phyloP scores from a whole-genome alignment of 75 land plant species.

The Cupressus sempervirens region DNA sequence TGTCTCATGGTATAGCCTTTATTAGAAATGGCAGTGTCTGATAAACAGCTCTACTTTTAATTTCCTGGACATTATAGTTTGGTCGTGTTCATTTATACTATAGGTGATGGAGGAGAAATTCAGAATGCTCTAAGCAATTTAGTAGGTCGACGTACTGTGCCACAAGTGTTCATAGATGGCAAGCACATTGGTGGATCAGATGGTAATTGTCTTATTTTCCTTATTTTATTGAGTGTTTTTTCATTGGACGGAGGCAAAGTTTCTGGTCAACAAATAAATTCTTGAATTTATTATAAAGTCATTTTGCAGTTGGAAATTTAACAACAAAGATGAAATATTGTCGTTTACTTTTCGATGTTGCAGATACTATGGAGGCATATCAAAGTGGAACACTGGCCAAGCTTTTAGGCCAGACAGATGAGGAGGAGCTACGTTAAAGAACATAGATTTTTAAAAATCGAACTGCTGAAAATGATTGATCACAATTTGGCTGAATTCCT shows the following conservation, averaged over 20 bases:
- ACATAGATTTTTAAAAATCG: not conserved
- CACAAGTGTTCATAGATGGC: slow-evolving; percentile 94
- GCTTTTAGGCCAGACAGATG: slow-evolving; percentile 35
- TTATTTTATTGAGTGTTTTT: not conserved
- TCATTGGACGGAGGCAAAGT: not conserved
- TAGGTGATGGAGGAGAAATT: slow-evolving; percentile 88
- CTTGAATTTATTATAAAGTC: not conserved
- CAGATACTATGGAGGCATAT: slow-evolving; percentile 84
- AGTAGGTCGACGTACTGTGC: slow-evolving; percentile 94
- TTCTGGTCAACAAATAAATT: not conserved
- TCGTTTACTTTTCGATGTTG: not conserved
- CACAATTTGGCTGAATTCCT: not conserved
- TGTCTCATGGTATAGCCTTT: slow-evolving; percentile 3
- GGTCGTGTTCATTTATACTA: not conserved
- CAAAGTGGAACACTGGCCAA: slow-evolving; percentile 66
- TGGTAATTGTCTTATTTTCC: slow-evolving; percentile 45
- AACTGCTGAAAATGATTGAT: not conserved
- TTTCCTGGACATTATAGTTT: not conserved
- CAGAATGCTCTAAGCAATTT: slow-evolving; percentile 67
- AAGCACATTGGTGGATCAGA: slow-evolving; percentile 97
- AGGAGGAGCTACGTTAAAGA: slow-evolving; percentile 14
- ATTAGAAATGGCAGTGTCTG: not conserved
- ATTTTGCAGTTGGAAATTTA: not conserved
- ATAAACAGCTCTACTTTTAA: not conserved
- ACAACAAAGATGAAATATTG: not conserved